These are phyloP conservation scores for Arthrinium puccinioides DNA, from an alignment of 2,329 filamentous ascomycete genomes.

Conservation along the genomic window DNA sequence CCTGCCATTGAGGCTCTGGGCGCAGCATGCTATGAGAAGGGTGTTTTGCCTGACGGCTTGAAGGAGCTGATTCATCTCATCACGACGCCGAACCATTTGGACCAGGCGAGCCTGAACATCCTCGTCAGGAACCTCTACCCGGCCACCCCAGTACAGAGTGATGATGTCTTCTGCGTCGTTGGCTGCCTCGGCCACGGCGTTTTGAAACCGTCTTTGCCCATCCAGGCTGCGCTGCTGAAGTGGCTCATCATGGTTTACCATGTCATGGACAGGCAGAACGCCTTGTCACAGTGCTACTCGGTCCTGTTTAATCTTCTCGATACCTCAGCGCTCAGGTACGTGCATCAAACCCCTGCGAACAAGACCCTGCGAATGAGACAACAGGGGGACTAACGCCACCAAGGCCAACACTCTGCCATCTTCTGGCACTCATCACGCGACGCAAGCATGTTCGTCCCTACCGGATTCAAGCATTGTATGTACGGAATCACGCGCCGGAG, in stretches of 20 bases:
- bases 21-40: constrained; percentile 58
- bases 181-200: constrained; percentile 71
- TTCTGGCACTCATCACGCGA: constrained; percentile 71
- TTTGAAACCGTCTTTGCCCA: constrained; percentile 62
- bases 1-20: constrained; percentile 56
- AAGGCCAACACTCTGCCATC: constrained; percentile 61
- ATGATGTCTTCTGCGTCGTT: constrained; percentile 58
- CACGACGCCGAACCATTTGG: constrained; percentile 59
- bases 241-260: constrained; percentile 77
- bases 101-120: constrained; percentile 64
- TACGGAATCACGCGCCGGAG: too few species aligned
- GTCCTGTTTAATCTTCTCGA: constrained; percentile 78
- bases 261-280: constrained; percentile 53
- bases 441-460: constrained; percentile 79
- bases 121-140: constrained; percentile 74
- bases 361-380: constrained; percentile 14
- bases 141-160: constrained; percentile 51
- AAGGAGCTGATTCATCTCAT: constrained; percentile 59
- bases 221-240: constrained; percentile 64
- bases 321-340: constrained; percentile 65
- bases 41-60: constrained; percentile 55
- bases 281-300: constrained; percentile 64
- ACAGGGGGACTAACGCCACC: neutral
- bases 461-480: constrained; percentile 69
- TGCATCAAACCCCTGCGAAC: neutral